Percentiles rank a stretch among this genome's conserved stretches.
Evolutionary conservation across 106 monocot species (phyloP).

Genomic region (Phalaenopsis aphrodite): DNA sequence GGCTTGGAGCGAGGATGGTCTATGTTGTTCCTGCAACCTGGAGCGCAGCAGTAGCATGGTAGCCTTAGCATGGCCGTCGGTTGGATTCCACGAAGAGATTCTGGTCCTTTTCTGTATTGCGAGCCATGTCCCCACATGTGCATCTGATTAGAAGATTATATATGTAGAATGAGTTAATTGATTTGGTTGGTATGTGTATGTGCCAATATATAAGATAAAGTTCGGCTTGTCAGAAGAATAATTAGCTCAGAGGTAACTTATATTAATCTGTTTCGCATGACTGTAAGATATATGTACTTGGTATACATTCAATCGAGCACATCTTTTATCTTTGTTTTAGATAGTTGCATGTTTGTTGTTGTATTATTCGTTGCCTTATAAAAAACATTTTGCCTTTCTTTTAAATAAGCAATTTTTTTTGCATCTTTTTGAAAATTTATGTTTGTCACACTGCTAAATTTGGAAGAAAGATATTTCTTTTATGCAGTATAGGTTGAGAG

Average conservation of each 20-base stretch:
- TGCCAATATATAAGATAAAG: neutral
- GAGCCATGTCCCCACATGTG: constrained; percentile 82
- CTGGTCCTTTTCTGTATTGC: constrained; percentile 58
- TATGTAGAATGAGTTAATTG: neutral
- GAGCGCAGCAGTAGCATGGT: constrained; percentile 63
- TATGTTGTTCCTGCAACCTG: constrained; percentile 61
- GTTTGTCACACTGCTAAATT: too few species aligned
- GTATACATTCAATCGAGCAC: too few species aligned
- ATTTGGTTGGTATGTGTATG: neutral
- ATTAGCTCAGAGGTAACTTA: neutral
- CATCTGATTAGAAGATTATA: constrained; percentile 16
- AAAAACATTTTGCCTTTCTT: too few species aligned
- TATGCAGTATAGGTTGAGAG: too few species aligned
- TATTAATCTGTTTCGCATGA: too few species aligned
- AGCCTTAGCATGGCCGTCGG: constrained; percentile 67
- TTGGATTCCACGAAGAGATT: constrained; percentile 52
- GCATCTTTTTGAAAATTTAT: too few species aligned
- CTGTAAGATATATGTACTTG: too few species aligned
- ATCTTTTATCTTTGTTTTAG: too few species aligned
- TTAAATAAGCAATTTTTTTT: too few species aligned
- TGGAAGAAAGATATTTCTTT: too few species aligned
- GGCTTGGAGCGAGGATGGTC: constrained; percentile 57
- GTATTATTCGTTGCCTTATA: too few species aligned
- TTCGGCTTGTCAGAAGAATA: neutral
- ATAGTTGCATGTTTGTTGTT: too few species aligned